A percentile compares a stretch with the other conserved stretches of the same genome.
Conservation (phyloP, 148 eudicot genomes). For the Fagopyrum esculentum region DNA sequence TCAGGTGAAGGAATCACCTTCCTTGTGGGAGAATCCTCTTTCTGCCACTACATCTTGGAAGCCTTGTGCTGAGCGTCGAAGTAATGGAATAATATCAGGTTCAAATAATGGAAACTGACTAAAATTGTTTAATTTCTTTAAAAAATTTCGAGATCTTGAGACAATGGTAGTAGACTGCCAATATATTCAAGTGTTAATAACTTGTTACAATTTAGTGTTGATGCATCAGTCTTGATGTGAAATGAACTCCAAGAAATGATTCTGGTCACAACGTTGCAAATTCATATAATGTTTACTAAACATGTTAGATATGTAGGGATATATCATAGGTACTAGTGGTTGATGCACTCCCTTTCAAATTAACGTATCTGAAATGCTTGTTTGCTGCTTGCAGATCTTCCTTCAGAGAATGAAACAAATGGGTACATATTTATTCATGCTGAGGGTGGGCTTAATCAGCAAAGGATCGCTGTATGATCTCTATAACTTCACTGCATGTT, state of each 20-base stretch:
- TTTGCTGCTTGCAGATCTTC: slow-evolving; percentile 57
- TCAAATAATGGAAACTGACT: neutral
- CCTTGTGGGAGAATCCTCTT: slow-evolving; percentile 93
- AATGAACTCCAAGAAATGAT: neutral
- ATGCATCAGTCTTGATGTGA: neutral
- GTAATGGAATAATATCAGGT: slow-evolving; percentile 67
- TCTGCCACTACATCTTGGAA: slow-evolving; percentile 97
- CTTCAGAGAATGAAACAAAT: slow-evolving; percentile 78
- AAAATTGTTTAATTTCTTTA: neutral
- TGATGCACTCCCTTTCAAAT: neutral
- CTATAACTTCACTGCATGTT: neutral
- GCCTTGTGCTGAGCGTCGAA: slow-evolving; percentile 81
- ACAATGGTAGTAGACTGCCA: neutral
- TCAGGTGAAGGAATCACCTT: slow-evolving; percentile 83
- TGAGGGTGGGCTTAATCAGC: slow-evolving; percentile 99
- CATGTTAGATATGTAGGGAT: neutral
- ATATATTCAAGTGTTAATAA: neutral
- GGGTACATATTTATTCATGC: slow-evolving; percentile 99
- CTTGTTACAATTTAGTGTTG: neutral
- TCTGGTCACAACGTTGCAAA: neutral
- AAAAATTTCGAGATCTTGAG: neutral
- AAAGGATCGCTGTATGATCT: slow-evolving; percentile 84
- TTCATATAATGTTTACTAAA: neutral
- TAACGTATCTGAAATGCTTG: neutral
- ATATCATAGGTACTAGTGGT: neutral